phyloP scores from a whole-genome alignment of 768 basidiomycete species.

The Tulasnella sp. region DNA sequence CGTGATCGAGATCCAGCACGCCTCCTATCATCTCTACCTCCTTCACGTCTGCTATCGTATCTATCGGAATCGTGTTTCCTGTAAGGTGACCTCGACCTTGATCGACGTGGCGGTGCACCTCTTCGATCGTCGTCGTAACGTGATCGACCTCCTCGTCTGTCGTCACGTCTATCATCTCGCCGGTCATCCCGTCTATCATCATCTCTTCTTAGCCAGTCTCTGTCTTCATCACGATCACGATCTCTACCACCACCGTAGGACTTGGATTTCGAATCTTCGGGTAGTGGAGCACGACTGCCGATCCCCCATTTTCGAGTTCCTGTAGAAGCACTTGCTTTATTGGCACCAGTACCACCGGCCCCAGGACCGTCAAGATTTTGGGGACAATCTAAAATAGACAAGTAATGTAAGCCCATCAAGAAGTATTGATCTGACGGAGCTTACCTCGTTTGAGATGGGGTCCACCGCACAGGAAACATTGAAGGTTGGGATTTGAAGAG shows the following conservation, averaged over 20 bases:
- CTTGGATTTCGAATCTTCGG: neutral
- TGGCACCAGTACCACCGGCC: constrained; percentile 14
- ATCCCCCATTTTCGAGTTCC: constrained; percentile 6
- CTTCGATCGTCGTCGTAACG: constrained; percentile 17
- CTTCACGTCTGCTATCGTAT: constrained; percentile 2
- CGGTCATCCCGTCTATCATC: neutral
- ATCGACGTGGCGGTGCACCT: constrained; percentile 1
- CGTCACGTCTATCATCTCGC: constrained; percentile 12
- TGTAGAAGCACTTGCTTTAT: constrained; percentile 3
- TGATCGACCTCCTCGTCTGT: constrained; percentile 15
- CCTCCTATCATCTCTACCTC: neutral
- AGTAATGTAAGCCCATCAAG: neutral
- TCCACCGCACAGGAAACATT: constrained; percentile 89
- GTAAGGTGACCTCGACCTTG: constrained; percentile 15
- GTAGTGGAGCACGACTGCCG: constrained; percentile 6
- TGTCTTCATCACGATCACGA: constrained; percentile 14
- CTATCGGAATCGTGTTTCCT: neutral
- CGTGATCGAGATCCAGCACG: no score
- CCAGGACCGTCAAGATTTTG: constrained; percentile 7
- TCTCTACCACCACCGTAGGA: constrained; percentile 6
- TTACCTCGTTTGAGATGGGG: constrained; percentile 84
- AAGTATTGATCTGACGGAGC: neutral
- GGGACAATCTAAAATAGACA: constrained; percentile 17
- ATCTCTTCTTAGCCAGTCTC: constrained; percentile 17
- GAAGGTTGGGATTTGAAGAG: constrained; percentile 37